Percentiles rank a stretch among this genome's conserved stretches.
Conservation (phyloP, 257 asterid species). For the Mentha longifolia region DNA sequence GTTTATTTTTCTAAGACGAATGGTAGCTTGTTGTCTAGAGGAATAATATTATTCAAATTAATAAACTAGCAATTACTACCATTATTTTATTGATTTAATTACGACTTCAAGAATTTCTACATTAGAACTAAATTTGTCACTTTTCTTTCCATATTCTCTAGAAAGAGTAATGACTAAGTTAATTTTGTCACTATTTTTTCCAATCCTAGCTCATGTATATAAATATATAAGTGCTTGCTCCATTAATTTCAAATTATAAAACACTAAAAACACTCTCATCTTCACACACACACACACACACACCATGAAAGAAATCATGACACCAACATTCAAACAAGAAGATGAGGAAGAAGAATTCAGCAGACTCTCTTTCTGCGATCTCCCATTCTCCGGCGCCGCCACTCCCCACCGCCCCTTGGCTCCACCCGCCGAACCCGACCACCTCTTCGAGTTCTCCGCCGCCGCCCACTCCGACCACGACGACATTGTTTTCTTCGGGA, state of each 20-base stretch:
- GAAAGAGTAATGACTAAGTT: not conserved
- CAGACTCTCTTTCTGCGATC: constrained; percentile 48
- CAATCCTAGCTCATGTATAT: not conserved
- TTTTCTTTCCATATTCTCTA: no score
- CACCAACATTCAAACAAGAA: not conserved
- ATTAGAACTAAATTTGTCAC: no score
- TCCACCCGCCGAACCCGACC: constrained; percentile 35
- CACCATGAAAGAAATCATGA: constrained; percentile 12
- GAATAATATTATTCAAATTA: not conserved
- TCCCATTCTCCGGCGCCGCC: constrained; percentile 28
- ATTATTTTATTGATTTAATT: no score
- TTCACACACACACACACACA: not conserved
- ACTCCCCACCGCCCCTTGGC: not conserved
- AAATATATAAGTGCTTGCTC: not conserved
- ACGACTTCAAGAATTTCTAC: no score
- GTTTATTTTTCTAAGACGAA: not conserved
- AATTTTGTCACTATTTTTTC: not conserved
- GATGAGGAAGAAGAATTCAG: constrained; percentile 32
- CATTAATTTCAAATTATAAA: not conserved
- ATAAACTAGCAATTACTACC: no score
- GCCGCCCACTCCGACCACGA: constrained; percentile 2
- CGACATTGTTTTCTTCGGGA: constrained; percentile 45
- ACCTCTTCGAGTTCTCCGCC: constrained; percentile 43
- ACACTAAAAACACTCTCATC: not conserved
- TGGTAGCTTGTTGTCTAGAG: not conserved